Evolutionary conservation across 257 asterid genomes (phyloP).

Genomic region (Solanum clarkiae): DNA sequence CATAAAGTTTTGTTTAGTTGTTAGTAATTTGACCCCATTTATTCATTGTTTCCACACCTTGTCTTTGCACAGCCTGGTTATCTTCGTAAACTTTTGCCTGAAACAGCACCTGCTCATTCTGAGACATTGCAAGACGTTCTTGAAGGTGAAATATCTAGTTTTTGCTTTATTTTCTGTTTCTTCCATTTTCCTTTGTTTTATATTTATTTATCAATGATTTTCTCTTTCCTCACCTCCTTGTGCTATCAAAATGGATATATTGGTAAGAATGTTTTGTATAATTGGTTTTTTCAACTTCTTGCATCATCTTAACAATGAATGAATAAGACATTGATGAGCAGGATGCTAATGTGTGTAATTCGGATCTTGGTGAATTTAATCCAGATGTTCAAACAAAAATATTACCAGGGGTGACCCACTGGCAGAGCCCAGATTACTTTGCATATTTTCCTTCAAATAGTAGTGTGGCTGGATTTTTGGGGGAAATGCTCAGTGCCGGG

Average conservation of each 20-base stretch:
- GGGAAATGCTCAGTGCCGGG: constrained; percentile 95
- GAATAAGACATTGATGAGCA: background rate
- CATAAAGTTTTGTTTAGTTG: background rate
- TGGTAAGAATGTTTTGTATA: background rate
- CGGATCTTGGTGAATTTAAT: background rate
- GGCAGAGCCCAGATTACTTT: constrained; percentile 91
- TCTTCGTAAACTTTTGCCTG: constrained; percentile 77
- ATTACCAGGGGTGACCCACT: constrained; percentile 92
- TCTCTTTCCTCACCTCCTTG: background rate
- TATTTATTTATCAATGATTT: background rate
- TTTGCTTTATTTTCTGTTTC: background rate
- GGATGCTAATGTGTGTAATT: background rate
- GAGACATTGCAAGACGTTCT: constrained; percentile 68
- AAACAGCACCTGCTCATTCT: constrained; percentile 65
- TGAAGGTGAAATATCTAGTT: constrained; percentile 37
- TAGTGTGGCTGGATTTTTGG: constrained; percentile 84
- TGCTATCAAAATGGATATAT: background rate
- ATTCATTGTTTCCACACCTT: background rate
- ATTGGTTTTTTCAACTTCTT: background rate
- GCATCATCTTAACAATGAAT: background rate
- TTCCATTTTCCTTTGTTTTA: background rate
- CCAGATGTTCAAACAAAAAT: constrained; percentile 68
- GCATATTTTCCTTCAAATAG: constrained; percentile 83
- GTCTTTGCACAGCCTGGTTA: constrained; percentile 67
- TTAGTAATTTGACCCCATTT: background rate